These are phyloP conservation scores for Schwanniomyces occidentalis DNA, from an alignment of 805 yeast genomes.

Conservation along the genomic window DNA sequence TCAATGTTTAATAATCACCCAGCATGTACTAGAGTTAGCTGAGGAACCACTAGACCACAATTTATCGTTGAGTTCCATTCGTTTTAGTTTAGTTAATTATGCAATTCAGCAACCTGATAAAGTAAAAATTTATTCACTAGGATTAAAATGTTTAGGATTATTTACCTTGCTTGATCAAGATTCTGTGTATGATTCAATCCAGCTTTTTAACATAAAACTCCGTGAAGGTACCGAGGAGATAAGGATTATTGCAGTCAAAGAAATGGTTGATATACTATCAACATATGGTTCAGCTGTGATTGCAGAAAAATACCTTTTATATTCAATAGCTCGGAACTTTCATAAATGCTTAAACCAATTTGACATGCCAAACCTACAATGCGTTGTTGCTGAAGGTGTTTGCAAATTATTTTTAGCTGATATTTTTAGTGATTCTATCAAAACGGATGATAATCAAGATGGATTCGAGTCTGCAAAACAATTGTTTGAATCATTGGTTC, in stretches of 20 bases:
- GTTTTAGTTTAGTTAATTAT: constrained; percentile 77
- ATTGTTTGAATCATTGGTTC: constrained; percentile 65
- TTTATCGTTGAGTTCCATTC: constrained; percentile 62
- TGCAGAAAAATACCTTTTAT: constrained; percentile 53
- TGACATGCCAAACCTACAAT: constrained; percentile 66
- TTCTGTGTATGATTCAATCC: constrained; percentile 63
- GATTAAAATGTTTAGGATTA: constrained; percentile 75
- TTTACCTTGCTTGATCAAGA: constrained; percentile 68
- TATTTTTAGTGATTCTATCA: constrained; percentile 64
- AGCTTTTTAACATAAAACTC: constrained; percentile 67
- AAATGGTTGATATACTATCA: constrained; percentile 75
- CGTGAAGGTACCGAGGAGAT: constrained; percentile 65
- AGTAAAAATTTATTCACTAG: constrained; percentile 58
- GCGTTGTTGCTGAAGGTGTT: constrained; percentile 81
- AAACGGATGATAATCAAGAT: constrained; percentile 14
- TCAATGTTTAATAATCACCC: constrained; percentile 68
- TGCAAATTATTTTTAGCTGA: constrained; percentile 82
- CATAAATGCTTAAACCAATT: constrained; percentile 61
- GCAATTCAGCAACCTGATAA: constrained; percentile 57
- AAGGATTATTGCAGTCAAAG: constrained; percentile 62
- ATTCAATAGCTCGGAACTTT: constrained; percentile 67
- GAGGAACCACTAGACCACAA: constrained; percentile 66
- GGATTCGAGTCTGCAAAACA: constrained; percentile 31
- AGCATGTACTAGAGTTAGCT: constrained; percentile 66
- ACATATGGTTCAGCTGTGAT: constrained; percentile 69